Base-by-base conservation (phyloP, 306 rosid species). In the Neltuma alba region DNA sequence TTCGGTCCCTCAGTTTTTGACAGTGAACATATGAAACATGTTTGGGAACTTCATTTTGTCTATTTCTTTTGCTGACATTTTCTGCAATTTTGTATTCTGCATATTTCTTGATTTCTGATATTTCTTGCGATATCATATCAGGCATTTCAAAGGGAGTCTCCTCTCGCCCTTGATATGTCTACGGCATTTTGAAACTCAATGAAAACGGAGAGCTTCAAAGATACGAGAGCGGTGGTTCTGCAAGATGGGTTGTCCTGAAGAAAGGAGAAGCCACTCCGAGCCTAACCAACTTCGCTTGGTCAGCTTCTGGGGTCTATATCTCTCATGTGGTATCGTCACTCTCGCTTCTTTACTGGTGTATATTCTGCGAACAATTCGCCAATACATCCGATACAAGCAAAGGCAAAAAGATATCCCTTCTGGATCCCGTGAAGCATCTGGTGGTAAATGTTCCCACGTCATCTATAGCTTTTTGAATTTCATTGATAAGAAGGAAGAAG, bases 261-360 rank as follows among this genome's bases (percentile, higher is more conserved):
- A 89, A 61, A 84, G 87, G 84, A 83, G 15, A 78, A 76, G 52
- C 48, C 63, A 85, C 21, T 42, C 86, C 28, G 83, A 90, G 83
- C 82, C 93, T 61, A 83, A 85, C 76, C 96, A 83, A 71, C 98
- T 95, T 72, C 82, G 77, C 63, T 58, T 95, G 88, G 61, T 74
- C 23, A 92, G 99, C 88, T 95, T 95, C 80, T 95, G 99, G 99
- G 99, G 98, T 70, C 88, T 95, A 11, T 92, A 86, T 82, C 87
- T 95, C 36, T 67, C 87, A 23, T 90, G 94, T 27, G 96, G 88
- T 8, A 31, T 74, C 55, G 71, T 86, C 71, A 83, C 83, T 57
- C 65, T 90, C 0, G 70, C 72, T 6, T 89, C 97, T 7, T 76
- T 95, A 41, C 5, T 90, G 16, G 1, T 91, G 57, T 92, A 82